Conservation (phyloP, 139 green algal species). For the Chara braunii region DNA sequence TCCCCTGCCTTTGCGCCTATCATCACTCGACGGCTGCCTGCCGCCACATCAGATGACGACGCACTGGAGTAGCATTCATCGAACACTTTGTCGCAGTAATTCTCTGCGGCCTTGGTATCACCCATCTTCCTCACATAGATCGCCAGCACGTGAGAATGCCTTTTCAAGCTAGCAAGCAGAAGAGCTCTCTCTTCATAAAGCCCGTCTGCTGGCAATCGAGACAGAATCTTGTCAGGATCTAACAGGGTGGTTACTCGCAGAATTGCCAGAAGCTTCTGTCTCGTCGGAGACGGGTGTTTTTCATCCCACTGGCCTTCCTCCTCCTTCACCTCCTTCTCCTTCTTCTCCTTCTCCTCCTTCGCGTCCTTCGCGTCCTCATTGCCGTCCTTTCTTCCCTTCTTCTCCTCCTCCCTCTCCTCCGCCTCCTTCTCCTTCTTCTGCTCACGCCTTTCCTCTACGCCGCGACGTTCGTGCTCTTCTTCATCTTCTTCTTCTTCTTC, state of each 20-base stretch:
- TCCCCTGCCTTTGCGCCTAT: no score
- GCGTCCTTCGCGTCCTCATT: no score
- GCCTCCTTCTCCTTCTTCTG: no score
- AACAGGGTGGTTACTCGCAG: not conserved
- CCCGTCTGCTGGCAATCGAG: slow-evolving; percentile 21
- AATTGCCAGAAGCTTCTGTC: slow-evolving; percentile 2
- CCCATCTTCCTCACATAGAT: slow-evolving; percentile 47
- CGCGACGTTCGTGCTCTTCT: no score
- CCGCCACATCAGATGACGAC: no score
- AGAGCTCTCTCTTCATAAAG: slow-evolving; percentile 68
- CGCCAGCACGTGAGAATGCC: slow-evolving; percentile 61
- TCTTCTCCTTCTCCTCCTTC: not conserved
- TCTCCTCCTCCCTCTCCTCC: no score
- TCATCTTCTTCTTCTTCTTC: no score
- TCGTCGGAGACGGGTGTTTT: not conserved
- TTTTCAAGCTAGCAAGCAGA: slow-evolving; percentile 65
- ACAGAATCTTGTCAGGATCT: not conserved
- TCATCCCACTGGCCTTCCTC: slow-evolving; percentile 1
- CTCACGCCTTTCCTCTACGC: no score
- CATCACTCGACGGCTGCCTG: no score
- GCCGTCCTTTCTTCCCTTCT: no score
- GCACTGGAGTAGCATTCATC: no score
- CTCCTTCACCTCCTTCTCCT: slow-evolving; percentile 2
- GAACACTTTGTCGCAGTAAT: slow-evolving; percentile 13
- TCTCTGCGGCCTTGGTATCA: not conserved